These are phyloP conservation scores for Sequoia sempervirens DNA, from an alignment of 75 land plant genomes.

Conservation along the genomic window DNA sequence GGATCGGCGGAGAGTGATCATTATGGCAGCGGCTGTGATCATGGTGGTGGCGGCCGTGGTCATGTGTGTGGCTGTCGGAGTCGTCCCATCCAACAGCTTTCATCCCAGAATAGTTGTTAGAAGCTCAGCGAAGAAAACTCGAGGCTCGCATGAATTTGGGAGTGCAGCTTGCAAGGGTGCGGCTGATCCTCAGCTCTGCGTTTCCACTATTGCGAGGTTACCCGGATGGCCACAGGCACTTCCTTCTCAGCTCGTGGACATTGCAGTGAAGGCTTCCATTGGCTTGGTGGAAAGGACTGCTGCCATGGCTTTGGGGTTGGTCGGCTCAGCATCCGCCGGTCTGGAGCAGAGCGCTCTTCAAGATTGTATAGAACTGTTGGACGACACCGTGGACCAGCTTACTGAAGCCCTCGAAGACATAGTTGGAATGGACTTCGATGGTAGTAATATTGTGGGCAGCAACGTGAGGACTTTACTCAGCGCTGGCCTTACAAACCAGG, in stretches of 20 bases:
- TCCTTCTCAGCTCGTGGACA: neutral
- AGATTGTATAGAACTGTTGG: neutral
- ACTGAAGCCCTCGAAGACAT: neutral
- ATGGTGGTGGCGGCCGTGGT: neutral
- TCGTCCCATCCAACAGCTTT: neutral
- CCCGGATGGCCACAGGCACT: neutral
- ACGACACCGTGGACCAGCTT: neutral
- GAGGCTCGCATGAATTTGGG: neutral
- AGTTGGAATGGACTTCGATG: neutral
- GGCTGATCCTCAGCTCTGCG: neutral
- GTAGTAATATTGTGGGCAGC: no score
- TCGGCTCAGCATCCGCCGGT: neutral
- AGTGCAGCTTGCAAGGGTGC: neutral
- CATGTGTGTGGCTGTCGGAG: neutral
- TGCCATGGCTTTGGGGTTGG: neutral
- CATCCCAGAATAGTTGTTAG: neutral
- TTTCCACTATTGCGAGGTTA: neutral
- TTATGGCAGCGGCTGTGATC: neutral
- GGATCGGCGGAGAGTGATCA: neutral
- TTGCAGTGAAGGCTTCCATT: neutral
- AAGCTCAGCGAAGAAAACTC: neutral
- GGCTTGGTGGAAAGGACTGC: neutral
- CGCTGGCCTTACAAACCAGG: constrained; percentile 53
- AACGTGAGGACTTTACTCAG: constrained; percentile 48
- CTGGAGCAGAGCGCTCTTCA: neutral